Conservation (phyloP, 805 yeast species). For the Millerozyma acaciae region DNA sequence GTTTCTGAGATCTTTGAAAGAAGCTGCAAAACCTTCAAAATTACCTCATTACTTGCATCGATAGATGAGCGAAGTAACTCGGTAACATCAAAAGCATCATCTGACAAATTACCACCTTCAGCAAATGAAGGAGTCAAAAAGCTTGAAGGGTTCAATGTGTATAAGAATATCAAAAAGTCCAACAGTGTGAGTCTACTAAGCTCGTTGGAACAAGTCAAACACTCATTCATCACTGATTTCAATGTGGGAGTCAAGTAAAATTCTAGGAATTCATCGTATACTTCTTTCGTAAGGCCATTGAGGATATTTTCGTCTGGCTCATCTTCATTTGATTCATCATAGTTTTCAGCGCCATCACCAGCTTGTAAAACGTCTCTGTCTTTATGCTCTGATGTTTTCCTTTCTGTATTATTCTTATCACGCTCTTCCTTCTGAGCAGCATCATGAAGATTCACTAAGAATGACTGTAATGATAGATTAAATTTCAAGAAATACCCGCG, state of each 20-base stretch:
- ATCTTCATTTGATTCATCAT: not conserved
- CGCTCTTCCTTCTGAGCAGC: constrained; percentile 23
- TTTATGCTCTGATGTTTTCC: constrained; percentile 4
- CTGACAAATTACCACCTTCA: constrained; percentile 27
- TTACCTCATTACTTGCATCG: constrained; percentile 72
- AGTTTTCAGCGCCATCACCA: constrained; percentile 6
- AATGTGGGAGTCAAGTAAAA: constrained; percentile 49
- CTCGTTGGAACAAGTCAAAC: constrained; percentile 49
- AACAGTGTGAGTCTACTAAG: constrained; percentile 77
- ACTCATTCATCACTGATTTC: constrained; percentile 66
- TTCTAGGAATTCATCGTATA: constrained; percentile 39
- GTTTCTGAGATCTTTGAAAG: constrained; percentile 72
- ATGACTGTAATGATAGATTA: constrained; percentile 29
- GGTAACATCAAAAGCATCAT: constrained; percentile 50
- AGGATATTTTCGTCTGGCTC: constrained; percentile 32
- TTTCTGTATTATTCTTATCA: constrained; percentile 3
- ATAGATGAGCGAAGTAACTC: constrained; percentile 69
- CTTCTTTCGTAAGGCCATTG: constrained; percentile 38
- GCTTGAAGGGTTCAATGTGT: constrained; percentile 50
- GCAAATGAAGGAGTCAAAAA: constrained; percentile 36
- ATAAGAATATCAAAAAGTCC: constrained; percentile 86
- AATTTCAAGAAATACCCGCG: constrained; percentile 34
- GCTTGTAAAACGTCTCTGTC: constrained; percentile 9
- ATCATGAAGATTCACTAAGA: constrained; percentile 28
- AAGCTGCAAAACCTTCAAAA: constrained; percentile 65